Evolutionary conservation across 768 basidiomycete species (phyloP), one percentile per base, ranked within the genome.

Genomic region (Serendipita indica): DNA sequence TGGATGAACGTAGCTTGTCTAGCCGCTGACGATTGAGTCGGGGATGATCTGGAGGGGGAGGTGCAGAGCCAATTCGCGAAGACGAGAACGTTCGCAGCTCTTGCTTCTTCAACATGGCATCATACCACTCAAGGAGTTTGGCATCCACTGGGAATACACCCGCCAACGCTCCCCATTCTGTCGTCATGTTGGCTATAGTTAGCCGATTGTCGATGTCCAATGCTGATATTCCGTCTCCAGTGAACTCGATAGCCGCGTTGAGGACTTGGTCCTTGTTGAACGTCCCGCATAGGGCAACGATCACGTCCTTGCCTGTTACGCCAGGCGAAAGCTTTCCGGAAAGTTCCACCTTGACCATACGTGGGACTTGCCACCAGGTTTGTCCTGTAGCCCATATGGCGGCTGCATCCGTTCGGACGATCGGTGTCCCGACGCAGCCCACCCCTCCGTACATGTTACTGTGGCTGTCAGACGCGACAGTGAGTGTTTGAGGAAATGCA

Each of bases 371-470:
- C 96, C 94, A 98, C 96, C 96, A 99, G 1, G 96, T 98, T 69
- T 87, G 89, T 20, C 93, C 92, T 0, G 96, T 98, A 12, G 96
- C 91, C 96, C 96, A 99, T 10, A 99, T 77, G 20, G 87, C 94
- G 0, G 91, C 91, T 20, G 89, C 88, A 63, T 94, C 91, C 12
- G 90, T 97, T 54, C 96, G 81, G 3, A 98, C 96, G 62, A 98
- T 96, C 0, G 96, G 91, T 0, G 96, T 99, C 2, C 96, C 96
- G 2, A 99, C 82, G 66, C 93, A 94, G 1, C 91, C 94, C 3
- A 99, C 89, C 33, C 93, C 96, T 16, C 96, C 96, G 66, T 99
- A 99, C 88, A 98, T 98, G 69, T 99, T 99, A 67, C 87, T 89
- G 70, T 96, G 93, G 68, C 89, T 92, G 72, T 94, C 92, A 65